phyloP scores from a whole-genome alignment of 805 yeast species.

The Clavispora carvajalis region DNA sequence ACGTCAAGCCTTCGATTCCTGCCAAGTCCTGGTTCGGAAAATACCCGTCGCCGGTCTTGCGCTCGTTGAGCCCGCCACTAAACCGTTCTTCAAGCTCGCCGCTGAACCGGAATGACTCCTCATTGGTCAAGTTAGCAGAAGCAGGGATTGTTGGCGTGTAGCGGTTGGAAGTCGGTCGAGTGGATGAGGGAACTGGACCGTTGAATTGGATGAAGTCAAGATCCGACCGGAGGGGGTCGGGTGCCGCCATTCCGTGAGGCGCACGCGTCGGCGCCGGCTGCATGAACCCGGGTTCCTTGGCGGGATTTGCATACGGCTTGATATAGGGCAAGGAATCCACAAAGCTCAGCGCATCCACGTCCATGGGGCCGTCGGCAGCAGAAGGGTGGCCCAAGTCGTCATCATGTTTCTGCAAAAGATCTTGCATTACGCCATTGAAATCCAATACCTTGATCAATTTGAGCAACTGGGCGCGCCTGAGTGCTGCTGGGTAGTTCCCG shows the following conservation, averaged over 20 bases:
- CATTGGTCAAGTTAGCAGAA: slow-evolving; percentile 17
- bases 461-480: slow-evolving; percentile 65
- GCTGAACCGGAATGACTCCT: slow-evolving; percentile 5
- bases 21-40: slow-evolving; percentile 33
- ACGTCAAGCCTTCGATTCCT: slow-evolving; percentile 40
- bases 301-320: neutral
- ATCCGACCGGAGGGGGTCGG: slow-evolving; percentile 17
- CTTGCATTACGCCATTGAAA: slow-evolving; percentile 59
- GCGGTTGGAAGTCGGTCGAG: slow-evolving; percentile 14
- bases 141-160: slow-evolving; percentile 16
- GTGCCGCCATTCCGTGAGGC: slow-evolving; percentile 3
- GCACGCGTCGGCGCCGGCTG: slow-evolving; percentile 11
- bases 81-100: neutral
- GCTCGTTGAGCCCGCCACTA: slow-evolving; percentile 1
- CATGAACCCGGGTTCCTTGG: neutral
- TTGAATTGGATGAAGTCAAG: slow-evolving; percentile 23
- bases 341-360: slow-evolving; percentile 5
- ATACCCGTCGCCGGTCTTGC: slow-evolving; percentile 19
- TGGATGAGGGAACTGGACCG: slow-evolving; percentile 16
- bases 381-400: slow-evolving; percentile 27
- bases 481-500: slow-evolving; percentile 77
- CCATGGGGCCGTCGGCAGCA: slow-evolving; percentile 6
- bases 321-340: slow-evolving; percentile 1
- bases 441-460: slow-evolving; percentile 62
- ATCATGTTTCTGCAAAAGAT: slow-evolving; percentile 52